These are phyloP conservation scores for Diplodia scrobiculata DNA, from an alignment of 2,329 filamentous ascomycete species.

Conservation along the genomic window DNA sequence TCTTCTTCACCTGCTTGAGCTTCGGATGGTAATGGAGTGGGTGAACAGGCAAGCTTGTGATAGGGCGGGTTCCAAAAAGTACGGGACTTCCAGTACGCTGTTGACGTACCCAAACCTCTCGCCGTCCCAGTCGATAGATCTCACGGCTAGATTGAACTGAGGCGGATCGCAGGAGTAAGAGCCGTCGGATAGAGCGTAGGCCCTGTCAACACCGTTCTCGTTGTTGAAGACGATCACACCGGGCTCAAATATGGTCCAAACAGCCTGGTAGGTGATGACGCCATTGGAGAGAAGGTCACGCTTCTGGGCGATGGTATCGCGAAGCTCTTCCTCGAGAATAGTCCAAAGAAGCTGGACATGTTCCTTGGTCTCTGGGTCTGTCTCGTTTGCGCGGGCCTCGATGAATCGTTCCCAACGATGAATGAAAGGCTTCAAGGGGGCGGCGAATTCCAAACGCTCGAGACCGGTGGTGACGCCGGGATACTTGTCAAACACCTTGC, in stretches of 20 bases:
- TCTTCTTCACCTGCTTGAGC: slow-evolving; percentile 39
- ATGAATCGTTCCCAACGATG: slow-evolving; percentile 42
- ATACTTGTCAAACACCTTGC: slow-evolving; percentile 40
- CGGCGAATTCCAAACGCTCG: slow-evolving; percentile 39
- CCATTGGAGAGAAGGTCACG: slow-evolving; percentile 32
- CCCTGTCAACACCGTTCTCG: slow-evolving; percentile 31
- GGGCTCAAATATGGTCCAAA: slow-evolving; percentile 35
- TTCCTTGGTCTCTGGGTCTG: slow-evolving; percentile 36
- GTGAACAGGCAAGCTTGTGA: slow-evolving; percentile 44
- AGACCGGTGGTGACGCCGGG: slow-evolving; percentile 40
- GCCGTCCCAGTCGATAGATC: slow-evolving; percentile 38
- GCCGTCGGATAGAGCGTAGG: slow-evolving; percentile 30
- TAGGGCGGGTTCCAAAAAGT: slow-evolving; percentile 44
- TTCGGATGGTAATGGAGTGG: slow-evolving; percentile 47
- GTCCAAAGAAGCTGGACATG: slow-evolving; percentile 41
- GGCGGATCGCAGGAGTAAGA: slow-evolving; percentile 31
- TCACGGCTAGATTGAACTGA: slow-evolving; percentile 30
- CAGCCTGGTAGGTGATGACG: slow-evolving; percentile 31
- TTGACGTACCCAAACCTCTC: slow-evolving; percentile 34
- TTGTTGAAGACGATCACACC: slow-evolving; percentile 32
- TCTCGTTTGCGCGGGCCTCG: slow-evolving; percentile 33
- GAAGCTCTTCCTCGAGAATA: slow-evolving; percentile 29
- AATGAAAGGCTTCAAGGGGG: slow-evolving; percentile 44
- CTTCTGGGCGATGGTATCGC: slow-evolving; percentile 30
- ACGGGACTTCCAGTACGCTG: slow-evolving; percentile 31